Evolutionary conservation across 495 filamentous ascomycete genomes (phyloP), one percentile per base, ranked within the genome.

Genomic region (Glarea lozoyensis): DNA sequence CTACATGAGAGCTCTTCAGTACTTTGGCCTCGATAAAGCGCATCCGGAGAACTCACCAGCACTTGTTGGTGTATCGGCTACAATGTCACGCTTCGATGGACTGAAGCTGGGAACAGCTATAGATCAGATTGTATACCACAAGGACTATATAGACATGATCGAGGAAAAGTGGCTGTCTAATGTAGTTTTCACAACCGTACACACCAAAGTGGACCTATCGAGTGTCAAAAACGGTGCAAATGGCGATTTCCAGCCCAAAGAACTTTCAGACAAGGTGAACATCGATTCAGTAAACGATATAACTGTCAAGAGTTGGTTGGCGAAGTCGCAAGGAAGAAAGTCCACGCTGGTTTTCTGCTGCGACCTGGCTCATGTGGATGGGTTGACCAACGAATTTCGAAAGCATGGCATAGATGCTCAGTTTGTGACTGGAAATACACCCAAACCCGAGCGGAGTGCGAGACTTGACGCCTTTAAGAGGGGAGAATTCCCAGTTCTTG

Each of bases 131-230:
- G 93, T 96, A 19, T 99, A 95, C 52, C 93, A 97, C 63, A 94
- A 85, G 56, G 88, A 95, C 56, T 98, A 93, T 52, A 73, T 97
- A 41, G 89, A 96, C 50, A 94, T 97, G 89, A 97, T 97, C 43
- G 76, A 74, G 19, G 86, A 93, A 15, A 85, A 88, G 24, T 79
- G 76, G 75, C 72, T 99, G 20, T 76, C 88, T 0, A 71, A 92
- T 54, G 86, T 90, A 3, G 66, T 88, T 11, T 99, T 99, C 60
- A 97, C 92, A 0, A 99, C 92, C 0, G 88, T 97, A 24, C 70
- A 82, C 51, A 83, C 86, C 0, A 79, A 76, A 13, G 86, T 78
- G 4, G 81, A 97, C 61, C 60, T 97, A 21, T 79, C 79, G 0
- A 58, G 62, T 7, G 84, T 96, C 41, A 68, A 66, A 23, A 68